Evolutionary conservation across 192 early-diverging fungal species (phyloP).

Genomic region (Coemansia asiatica): DNA sequence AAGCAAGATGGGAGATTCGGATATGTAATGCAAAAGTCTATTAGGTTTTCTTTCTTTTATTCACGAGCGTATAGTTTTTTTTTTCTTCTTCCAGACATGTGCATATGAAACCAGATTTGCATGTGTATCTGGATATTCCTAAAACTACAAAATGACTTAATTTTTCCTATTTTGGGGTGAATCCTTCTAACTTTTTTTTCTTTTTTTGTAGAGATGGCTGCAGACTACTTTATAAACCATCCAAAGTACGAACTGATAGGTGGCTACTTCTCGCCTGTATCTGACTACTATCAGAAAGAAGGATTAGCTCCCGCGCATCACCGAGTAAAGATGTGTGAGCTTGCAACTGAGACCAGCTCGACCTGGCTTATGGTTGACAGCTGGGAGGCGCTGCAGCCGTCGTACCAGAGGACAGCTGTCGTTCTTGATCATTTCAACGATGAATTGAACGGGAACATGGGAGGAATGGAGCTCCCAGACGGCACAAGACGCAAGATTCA

Average conservation of each 20-base stretch:
- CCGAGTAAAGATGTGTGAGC: slow-evolving; percentile 90
- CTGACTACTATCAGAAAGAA: slow-evolving; percentile 89
- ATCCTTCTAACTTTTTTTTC: neutral
- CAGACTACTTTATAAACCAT: slow-evolving; percentile 74
- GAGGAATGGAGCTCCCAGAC: slow-evolving; percentile 63
- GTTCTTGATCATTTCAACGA: slow-evolving; percentile 95
- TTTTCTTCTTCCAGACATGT: neutral
- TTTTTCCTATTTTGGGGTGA: too few species aligned
- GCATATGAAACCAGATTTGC: neutral
- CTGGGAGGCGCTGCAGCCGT: slow-evolving; percentile 83
- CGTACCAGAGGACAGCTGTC: slow-evolving; percentile 81
- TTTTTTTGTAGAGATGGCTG: slow-evolving; percentile 78
- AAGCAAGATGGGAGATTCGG: too few species aligned
- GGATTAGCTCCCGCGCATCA: slow-evolving; percentile 85
- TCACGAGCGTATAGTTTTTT: too few species aligned
- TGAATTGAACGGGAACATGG: slow-evolving; percentile 73
- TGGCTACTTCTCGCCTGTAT: slow-evolving; percentile 97
- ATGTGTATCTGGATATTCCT: too few species aligned
- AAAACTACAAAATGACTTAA: too few species aligned
- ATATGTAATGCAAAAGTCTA: too few species aligned
- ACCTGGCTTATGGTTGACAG: slow-evolving; percentile 96
- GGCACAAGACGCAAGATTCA: slow-evolving; percentile 60
- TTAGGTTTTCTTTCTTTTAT: too few species aligned
- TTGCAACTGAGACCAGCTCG: slow-evolving; percentile 78
- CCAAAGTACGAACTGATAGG: slow-evolving; percentile 83